Percentiles rank a stretch among this genome's conserved stretches.
phyloP scores from a whole-genome alignment of 2,329 filamentous ascomycete species.

The Penicillium nordicum region DNA sequence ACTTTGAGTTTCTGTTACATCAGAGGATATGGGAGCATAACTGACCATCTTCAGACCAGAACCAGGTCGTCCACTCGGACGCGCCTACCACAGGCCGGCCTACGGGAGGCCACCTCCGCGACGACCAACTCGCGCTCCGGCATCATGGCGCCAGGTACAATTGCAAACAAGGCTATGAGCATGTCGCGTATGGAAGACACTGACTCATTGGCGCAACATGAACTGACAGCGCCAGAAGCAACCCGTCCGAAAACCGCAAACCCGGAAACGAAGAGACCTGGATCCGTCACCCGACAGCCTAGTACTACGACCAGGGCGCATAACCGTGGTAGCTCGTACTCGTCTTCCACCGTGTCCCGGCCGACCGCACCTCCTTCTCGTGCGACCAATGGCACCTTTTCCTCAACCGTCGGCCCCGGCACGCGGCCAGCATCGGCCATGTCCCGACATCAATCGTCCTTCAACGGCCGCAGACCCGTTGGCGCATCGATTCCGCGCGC shows the following conservation, averaged over 20 bases:
- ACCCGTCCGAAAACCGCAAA: constrained; percentile 50
- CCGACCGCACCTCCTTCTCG: constrained; percentile 45
- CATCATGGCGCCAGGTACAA: constrained; percentile 45
- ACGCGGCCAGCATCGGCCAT: constrained; percentile 46
- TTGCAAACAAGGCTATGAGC: constrained; percentile 50
- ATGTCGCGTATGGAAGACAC: constrained; percentile 31
- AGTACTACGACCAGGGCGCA: constrained; percentile 43
- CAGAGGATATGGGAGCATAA: neutral
- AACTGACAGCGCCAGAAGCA: constrained; percentile 42
- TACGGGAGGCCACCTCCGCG: constrained; percentile 52
- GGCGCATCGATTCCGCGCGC: constrained; percentile 42
- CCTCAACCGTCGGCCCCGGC: constrained; percentile 56
- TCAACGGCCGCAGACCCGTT: constrained; percentile 50
- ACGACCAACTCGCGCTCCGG: constrained; percentile 51
- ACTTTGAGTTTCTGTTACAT: neutral
- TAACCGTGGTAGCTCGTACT: constrained; percentile 36
- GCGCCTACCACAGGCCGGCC: constrained; percentile 34
- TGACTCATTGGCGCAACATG: constrained; percentile 3
- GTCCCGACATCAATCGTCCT: constrained; percentile 53
- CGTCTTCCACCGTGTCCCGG: constrained; percentile 38
- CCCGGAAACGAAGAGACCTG: constrained; percentile 39
- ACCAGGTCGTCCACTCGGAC: constrained; percentile 26
- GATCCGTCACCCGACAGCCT: constrained; percentile 30
- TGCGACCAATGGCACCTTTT: constrained; percentile 50
- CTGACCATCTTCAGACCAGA: constrained; percentile 22